Conservation (phyloP, 2,329 filamentous ascomycete species). For the Exophiala lecanii-corni region DNA sequence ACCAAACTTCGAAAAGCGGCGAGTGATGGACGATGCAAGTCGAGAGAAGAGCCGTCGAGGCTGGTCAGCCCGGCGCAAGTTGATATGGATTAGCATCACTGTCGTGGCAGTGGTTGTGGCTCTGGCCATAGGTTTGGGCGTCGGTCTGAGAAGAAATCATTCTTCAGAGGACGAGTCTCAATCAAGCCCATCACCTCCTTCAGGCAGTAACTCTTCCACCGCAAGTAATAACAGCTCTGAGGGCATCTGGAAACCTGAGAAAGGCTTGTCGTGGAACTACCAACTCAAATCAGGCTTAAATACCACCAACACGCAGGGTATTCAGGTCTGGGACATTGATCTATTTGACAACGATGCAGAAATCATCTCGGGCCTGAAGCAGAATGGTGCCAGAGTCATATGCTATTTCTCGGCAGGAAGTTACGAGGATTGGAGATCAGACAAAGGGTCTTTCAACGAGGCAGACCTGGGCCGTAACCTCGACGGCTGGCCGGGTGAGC, state of each 20-base stretch:
- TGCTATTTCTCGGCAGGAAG: constrained; percentile 72
- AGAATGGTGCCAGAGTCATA: constrained; percentile 56
- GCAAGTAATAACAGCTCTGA: constrained; percentile 23
- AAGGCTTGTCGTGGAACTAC: constrained; percentile 58
- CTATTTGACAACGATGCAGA: constrained; percentile 50
- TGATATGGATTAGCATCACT: too few relatives aligned
- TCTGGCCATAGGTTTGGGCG: constrained; percentile 52
- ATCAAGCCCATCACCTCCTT: constrained; percentile 23
- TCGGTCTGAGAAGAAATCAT: constrained; percentile 45
- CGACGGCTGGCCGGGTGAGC: constrained; percentile 62
- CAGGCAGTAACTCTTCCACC: constrained; percentile 20
- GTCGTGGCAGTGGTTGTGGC: constrained; percentile 36
- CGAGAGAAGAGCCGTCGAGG: too few relatives aligned
- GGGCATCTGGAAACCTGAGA: constrained; percentile 49
- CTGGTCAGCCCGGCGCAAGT: too few relatives aligned
- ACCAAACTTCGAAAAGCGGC: too few relatives aligned
- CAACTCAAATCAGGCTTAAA: constrained; percentile 38
- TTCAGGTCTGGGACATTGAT: constrained; percentile 55
- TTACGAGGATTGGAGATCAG: constrained; percentile 56
- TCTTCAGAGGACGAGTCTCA: constrained; percentile 14
- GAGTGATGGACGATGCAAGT: too few relatives aligned
- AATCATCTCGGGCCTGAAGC: constrained; percentile 43
- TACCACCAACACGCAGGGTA: not conserved
- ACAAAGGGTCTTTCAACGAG: constrained; percentile 17
- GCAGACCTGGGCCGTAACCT: constrained; percentile 55